These are phyloP conservation scores for Zalaria sp. DNA, from an alignment of 2,329 filamentous ascomycete species.

Conservation along the genomic window DNA sequence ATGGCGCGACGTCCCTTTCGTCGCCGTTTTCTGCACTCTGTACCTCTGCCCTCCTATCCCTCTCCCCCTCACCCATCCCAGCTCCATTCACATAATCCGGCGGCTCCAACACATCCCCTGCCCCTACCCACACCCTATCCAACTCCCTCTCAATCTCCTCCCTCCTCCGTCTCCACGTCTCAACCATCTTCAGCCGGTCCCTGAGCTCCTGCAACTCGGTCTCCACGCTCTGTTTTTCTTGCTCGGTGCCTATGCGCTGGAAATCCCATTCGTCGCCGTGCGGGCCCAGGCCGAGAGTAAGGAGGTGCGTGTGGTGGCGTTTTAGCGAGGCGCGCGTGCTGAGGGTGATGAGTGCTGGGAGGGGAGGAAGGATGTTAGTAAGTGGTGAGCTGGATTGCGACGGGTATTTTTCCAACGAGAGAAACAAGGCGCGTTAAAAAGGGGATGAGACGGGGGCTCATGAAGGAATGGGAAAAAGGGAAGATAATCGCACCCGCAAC, in stretches of 20 bases:
- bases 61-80: slow-evolving; percentile 6
- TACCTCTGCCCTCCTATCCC: not conserved
- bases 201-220: slow-evolving; percentile 76
- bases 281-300: slow-evolving; percentile 69
- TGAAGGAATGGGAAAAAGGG: too few species aligned
- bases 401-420: slow-evolving; percentile 3
- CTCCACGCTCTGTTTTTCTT: slow-evolving; percentile 86
- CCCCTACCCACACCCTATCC: slow-evolving; percentile 45
- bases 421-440: not conserved
- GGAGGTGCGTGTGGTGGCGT: slow-evolving; percentile 87
- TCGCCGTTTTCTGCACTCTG: too few species aligned
- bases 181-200: slow-evolving; percentile 66
- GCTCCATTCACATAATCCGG: slow-evolving; percentile 16
- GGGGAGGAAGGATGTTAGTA: not conserved
- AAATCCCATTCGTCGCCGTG: slow-evolving; percentile 82
- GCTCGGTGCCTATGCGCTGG: slow-evolving; percentile 82
- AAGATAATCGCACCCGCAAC: too few species aligned
- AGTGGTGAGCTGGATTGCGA: not conserved
- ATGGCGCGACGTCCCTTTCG: too few species aligned
- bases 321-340: slow-evolving; percentile 89
- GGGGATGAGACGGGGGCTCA: too few species aligned
- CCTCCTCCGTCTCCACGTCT: slow-evolving; percentile 65
- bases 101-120: slow-evolving; percentile 22
- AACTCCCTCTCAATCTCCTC: slow-evolving; percentile 76
- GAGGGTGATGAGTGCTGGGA: slow-evolving; percentile 73